phyloP scores from a whole-genome alignment of 352 stramenopile genomes.

The Globisporangium canariense region DNA sequence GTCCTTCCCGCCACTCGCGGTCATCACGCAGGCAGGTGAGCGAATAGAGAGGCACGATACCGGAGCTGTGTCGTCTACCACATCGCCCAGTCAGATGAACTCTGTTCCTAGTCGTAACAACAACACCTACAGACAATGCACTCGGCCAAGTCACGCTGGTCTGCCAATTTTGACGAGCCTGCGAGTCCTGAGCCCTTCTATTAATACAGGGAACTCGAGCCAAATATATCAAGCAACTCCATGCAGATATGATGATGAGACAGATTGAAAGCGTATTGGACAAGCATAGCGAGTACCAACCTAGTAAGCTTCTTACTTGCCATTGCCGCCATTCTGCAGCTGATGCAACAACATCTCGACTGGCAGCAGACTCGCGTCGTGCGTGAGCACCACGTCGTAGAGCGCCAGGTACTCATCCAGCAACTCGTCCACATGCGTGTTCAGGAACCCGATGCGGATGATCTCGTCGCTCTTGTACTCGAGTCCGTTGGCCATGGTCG shows the following conservation, averaged over 20 bases:
- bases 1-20: constrained; percentile 5
- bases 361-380: constrained; percentile 63
- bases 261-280: too few relatives aligned
- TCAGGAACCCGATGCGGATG: constrained; percentile 65
- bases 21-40: background rate
- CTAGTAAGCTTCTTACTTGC: constrained; percentile 24
- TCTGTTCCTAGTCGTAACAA: background rate
- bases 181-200: too few relatives aligned
- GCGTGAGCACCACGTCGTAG: constrained; percentile 75
- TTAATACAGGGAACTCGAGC: too few relatives aligned
- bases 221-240: too few relatives aligned
- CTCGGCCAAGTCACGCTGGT: constrained; percentile 20
- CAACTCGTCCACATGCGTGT: constrained; percentile 56
- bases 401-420: constrained; percentile 56
- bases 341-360: constrained; percentile 62
- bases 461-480: constrained; percentile 44
- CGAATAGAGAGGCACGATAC: background rate
- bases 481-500: constrained; percentile 45
- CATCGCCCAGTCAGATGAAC: background rate
- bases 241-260: constrained; percentile 31
- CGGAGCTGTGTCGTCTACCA: background rate
- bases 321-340: constrained; percentile 22
- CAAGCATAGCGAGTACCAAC: constrained; percentile 40
- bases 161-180: too few relatives aligned
- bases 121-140: background rate